Conservation (phyloP, 73 alveolate species). For the Paramecium sexaurelia region DNA sequence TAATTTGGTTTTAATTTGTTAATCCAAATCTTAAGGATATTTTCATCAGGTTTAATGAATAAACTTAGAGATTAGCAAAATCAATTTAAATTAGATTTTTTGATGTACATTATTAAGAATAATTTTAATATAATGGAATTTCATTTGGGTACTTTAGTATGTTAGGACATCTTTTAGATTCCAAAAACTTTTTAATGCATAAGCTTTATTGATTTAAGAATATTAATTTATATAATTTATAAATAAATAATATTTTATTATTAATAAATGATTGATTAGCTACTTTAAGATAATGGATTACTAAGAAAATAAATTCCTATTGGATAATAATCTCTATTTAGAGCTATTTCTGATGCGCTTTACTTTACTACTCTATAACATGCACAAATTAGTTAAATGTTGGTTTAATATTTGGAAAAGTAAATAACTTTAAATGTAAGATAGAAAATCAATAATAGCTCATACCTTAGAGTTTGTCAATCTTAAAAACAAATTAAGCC, state of each 20-base stretch:
- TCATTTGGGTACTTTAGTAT: background rate
- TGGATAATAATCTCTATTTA: constrained; percentile 25
- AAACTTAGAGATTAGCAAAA: background rate
- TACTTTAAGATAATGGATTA: constrained; percentile 39
- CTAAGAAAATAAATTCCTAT: constrained; percentile 9
- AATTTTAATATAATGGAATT: background rate
- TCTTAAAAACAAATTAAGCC: constrained; percentile 47
- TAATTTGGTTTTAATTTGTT: background rate
- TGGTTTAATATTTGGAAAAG: constrained; percentile 38
- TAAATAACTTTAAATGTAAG: background rate
- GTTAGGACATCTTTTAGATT: background rate
- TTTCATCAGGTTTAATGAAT: background rate
- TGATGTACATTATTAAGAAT: background rate
- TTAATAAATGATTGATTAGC: constrained; percentile 9
- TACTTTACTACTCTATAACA: constrained; percentile 18
- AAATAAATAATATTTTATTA: background rate
- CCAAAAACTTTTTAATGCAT: background rate
- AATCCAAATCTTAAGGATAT: background rate
- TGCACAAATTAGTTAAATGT: background rate
- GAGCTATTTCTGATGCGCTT: constrained; percentile 54
- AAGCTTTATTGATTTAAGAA: background rate
- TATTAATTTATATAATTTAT: background rate
- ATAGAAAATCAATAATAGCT: background rate
- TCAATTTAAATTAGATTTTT: background rate
- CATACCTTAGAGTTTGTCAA: constrained; percentile 20